Evolutionary conservation across 2,329 filamentous ascomycete genomes (phyloP), one percentile per base, ranked within the genome.

Genomic region (Aureobasidium musti): DNA sequence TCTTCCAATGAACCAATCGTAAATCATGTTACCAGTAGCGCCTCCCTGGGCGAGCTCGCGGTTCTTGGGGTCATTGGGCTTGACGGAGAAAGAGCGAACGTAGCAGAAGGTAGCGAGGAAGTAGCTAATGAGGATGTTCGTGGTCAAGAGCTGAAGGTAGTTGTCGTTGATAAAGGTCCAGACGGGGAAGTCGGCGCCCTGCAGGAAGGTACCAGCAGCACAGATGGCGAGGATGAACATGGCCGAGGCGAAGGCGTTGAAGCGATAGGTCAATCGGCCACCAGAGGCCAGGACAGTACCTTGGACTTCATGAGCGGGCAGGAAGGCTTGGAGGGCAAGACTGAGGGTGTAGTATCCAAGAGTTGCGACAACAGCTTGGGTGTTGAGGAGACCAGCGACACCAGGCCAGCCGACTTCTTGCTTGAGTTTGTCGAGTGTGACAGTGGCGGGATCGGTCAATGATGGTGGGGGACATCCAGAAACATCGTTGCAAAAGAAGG

Each of bases 1-100:
- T 33, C 94, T 91, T 23, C 94, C 94, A 70, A 98, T 97, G 80
- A 92, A 98, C 87, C 92, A 98, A 79, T 98, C 94, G 77, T 98
- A 97, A 43, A 97, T 79, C 69, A 92, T 80, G 77, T 96, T 97
- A 67, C 92, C 93, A 1, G 87, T 88, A 74, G 90, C 86, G 19
- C 92, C 93, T 50, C 93, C 92, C 1, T 87, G 86, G 0, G 93
- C 93, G 8, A 98, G 84, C 76, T 95, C 89, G 47, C 93, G 90
- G 69, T 85, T 81, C 56, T 89, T 83, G 14, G 84, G 81, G 76
- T 96, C 91, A 50, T 86, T 87, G n/a, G 87, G 79, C 76, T 91
- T 90, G 70, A 97, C 90, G 63, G 84, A 84, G 81, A 97, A 97
- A 75, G 91, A 96, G 72, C 84, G 84, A 66, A 91, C 77, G 74